Evolutionary conservation across 2,329 filamentous ascomycete genomes (phyloP), one percentile per base, ranked within the genome.

Genomic region (Trichoderma koningii): DNA sequence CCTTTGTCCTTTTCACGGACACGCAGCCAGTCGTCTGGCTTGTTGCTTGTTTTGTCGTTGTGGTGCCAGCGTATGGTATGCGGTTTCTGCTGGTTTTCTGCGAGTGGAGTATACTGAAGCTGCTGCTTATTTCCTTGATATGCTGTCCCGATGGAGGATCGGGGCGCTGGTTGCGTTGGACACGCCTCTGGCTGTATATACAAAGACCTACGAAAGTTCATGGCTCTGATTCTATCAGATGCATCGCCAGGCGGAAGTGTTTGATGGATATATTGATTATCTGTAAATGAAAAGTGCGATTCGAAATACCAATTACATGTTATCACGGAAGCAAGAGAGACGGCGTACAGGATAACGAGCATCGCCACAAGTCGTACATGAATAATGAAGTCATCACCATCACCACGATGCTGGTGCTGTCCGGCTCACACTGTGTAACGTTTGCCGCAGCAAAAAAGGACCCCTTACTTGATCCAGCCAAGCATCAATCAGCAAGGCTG

Each of bases 381-480:
- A 15, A 1, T 15, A 21, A 26, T 63, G 60, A 63, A 55, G 60
- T 41, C 50, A 63, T 63, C 60, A 21, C 55, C 55, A 60, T 63
- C 60, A 21, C 55, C 55, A 60, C 3, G 12, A 19, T 3, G 19
- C 21, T 12, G 26, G 21, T 23, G 17, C 41, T 21, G 21, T 45
- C 10, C n/a, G n/a, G 51, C 21, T 55, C 56, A 62, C 64, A 65
- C 56, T 65, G 64, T 65, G 64, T 50, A n/a, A 55, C 64, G 26
- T 38, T 50, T 57, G 19, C 21, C 42, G 21, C 19, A 26, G 55
- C 47, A 41, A 44, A 48, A 45, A 57, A 19, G 38, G 55, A 51
- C 63, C 55, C 28, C 51, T 56, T 61, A 47, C 55, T 55, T 38
- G 26, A 38, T 41, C 34, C 7, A 38, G 44, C 60, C 50, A 48